Evolutionary conservation across 176 grass and related monocot genomes (phyloP), one percentile per base, ranked within the genome.

Genomic region (Cymbopogon citratus): DNA sequence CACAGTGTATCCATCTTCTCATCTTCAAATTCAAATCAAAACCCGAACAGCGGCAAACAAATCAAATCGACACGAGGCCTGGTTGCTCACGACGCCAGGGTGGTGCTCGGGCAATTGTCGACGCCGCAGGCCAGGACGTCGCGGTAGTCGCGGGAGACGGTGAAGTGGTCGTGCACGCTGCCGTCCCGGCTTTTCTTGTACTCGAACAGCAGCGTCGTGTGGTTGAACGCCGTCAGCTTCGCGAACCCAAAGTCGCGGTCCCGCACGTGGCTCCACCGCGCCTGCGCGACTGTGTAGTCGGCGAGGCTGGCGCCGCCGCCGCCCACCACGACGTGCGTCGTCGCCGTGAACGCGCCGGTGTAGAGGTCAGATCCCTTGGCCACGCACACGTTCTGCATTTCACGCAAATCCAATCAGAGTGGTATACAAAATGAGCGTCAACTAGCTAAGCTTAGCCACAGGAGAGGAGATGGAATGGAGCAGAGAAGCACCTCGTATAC

Each of bases 261-360:
- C 74, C 54, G 95, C 57, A 78, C 89, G 79, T 91, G 82, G 85
- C 95, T 98, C 86, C 95, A 98, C 38, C 87, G 75, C 64, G 88
- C 66, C 33, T 66, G 73, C 48, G 26, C 76, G 33, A 72, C 48
- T 14, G 90, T 63, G 79, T 94, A 98, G 21, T 86, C 81, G 33
- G 90, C 84, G 12, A 95, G 90, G 88, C 81, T 71, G n/a, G 86
- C 80, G n/a, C 90, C 95, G 29, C 95, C 92, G 27, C 95, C 92
- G 51, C 95, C 95, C 23, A 89, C 92, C 39, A 94, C 95, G n/a
- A 98, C 69, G 79, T 98, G 95, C 31, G 92, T 98, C 74, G 86
- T 94, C 63, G 95, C 95, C 72, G 62, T 88, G 87, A 98, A 94
- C 1, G 86, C 81, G 15, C 95, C 95, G 38, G 46, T 73, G 77